These are phyloP conservation scores for Corynascus novoguineensis DNA, from an alignment of 495 filamentous ascomycete species.

Conservation along the genomic window DNA sequence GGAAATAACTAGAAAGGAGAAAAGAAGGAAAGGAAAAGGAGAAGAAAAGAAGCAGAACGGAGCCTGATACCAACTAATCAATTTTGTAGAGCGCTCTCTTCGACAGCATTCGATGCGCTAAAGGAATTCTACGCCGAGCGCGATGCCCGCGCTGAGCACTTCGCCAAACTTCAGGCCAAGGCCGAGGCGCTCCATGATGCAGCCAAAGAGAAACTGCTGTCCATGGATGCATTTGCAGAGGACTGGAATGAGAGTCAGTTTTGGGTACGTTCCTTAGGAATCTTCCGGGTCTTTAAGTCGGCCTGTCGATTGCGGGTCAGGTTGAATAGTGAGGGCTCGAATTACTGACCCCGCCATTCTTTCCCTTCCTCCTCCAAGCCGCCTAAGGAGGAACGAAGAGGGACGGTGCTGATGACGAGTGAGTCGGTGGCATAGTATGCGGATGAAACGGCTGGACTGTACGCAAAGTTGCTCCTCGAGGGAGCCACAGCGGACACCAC, in stretches of 20 bases:
- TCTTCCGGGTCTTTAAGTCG: background rate
- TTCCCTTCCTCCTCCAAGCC: background rate
- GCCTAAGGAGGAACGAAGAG: background rate
- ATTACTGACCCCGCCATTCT: background rate
- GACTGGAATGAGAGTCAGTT: conserved; percentile 82
- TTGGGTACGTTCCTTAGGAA: conserved; percentile 48
- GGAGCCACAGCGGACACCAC: conserved; percentile 47
- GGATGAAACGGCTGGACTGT: conserved; percentile 56
- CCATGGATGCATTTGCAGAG: conserved; percentile 69
- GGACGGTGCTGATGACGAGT: background rate
- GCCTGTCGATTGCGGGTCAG: background rate
- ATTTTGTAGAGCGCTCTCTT: conserved; percentile 48
- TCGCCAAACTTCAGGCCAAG: conserved; percentile 53
- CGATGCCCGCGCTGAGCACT: conserved; percentile 54
- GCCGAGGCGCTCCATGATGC: conserved; percentile 43
- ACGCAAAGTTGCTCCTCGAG: conserved; percentile 58
- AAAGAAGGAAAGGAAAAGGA: too few species aligned
- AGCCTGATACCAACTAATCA: too few species aligned
- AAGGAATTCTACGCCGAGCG: conserved; percentile 64
- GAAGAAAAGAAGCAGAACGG: too few species aligned
- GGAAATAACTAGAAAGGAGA: background rate
- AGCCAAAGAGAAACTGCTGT: conserved; percentile 33
- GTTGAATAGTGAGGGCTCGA: background rate
- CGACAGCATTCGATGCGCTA: conserved; percentile 56
- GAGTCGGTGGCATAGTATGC: conserved; percentile 51